Evolutionary conservation across 2,329 filamentous ascomycete species (phyloP).

Genomic region (Colletotrichum eremochloae): DNA sequence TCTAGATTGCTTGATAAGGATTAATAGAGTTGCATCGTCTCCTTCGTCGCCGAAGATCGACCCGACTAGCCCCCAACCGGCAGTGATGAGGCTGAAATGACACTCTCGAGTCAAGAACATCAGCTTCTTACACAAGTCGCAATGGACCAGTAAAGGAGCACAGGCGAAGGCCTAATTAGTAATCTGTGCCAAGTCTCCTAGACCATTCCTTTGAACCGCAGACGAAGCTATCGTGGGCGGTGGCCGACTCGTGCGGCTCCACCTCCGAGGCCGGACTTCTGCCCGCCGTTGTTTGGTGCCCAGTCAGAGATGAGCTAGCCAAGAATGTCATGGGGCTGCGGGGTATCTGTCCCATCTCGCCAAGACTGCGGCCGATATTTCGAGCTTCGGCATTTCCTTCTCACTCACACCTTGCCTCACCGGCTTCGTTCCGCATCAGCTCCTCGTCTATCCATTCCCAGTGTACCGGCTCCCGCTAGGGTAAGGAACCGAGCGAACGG

Average conservation of each 20-base stretch:
- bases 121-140: no score
- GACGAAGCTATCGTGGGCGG: background rate
- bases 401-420: background rate
- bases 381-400: background rate
- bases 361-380: slow-evolving; percentile 27
- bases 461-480: slow-evolving; percentile 11
- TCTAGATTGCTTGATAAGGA: slow-evolving; percentile 10
- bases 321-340: slow-evolving; percentile 10
- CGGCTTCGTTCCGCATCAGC: slow-evolving; percentile 16
- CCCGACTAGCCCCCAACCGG: background rate
- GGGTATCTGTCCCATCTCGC: slow-evolving; percentile 15
- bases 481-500: background rate
- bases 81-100: no score
- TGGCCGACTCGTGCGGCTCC: slow-evolving; percentile 20
- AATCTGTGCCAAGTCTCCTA: background rate
- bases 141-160: no score
- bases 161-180: background rate
- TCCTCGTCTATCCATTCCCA: background rate
- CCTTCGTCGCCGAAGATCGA: slow-evolving; percentile 19
- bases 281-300: no score
- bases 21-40: slow-evolving; percentile 25
- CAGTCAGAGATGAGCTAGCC: slow-evolving; percentile 6
- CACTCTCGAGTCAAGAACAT: no score
- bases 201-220: background rate
- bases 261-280: background rate